phyloP scores from a whole-genome alignment of 2,329 filamentous ascomycete species.

The Paramyrothecium sp. region DNA sequence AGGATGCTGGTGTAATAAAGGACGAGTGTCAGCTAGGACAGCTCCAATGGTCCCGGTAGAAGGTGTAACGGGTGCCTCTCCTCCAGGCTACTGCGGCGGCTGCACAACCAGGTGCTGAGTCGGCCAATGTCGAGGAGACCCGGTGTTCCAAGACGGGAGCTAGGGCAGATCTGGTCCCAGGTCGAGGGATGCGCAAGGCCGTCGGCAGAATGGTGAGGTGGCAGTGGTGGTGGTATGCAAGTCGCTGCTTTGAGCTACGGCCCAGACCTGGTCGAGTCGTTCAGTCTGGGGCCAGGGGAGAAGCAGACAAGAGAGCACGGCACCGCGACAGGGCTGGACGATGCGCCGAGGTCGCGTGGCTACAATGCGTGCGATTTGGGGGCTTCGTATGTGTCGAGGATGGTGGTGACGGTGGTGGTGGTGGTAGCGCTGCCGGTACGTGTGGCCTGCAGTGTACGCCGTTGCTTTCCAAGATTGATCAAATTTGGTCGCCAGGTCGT shows the following conservation, averaged over 20 bases:
- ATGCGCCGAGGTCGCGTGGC: not conserved
- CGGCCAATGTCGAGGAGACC: conserved; percentile 6
- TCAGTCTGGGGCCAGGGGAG: not conserved
- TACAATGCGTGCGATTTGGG: not conserved
- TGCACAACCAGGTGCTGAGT: not conserved
- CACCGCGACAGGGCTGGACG: not conserved
- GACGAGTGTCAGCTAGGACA: not conserved
- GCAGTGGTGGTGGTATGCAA: conserved; percentile 24
- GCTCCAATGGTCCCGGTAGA: not conserved
- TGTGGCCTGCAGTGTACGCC: not conserved
- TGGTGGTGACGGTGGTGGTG: not conserved
- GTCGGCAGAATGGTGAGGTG: conserved; percentile 20
- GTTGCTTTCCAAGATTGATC: not conserved
- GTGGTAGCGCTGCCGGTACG: not conserved
- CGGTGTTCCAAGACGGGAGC: not conserved
- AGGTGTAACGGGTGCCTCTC: not conserved
- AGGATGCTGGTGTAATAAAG: not conserved
- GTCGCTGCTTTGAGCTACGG: conserved; percentile 28
- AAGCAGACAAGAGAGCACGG: conserved; percentile 1
- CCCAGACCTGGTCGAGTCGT: conserved; percentile 2
- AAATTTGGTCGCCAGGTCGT: not conserved
- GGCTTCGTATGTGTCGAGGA: not conserved
- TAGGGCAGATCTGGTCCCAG: conserved; percentile 1
- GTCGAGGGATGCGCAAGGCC: not conserved
- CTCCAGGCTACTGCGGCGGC: not conserved